These are phyloP conservation scores for Xylariaceae sp. DNA, from an alignment of 2,329 filamentous ascomycete species.

Conservation along the genomic window DNA sequence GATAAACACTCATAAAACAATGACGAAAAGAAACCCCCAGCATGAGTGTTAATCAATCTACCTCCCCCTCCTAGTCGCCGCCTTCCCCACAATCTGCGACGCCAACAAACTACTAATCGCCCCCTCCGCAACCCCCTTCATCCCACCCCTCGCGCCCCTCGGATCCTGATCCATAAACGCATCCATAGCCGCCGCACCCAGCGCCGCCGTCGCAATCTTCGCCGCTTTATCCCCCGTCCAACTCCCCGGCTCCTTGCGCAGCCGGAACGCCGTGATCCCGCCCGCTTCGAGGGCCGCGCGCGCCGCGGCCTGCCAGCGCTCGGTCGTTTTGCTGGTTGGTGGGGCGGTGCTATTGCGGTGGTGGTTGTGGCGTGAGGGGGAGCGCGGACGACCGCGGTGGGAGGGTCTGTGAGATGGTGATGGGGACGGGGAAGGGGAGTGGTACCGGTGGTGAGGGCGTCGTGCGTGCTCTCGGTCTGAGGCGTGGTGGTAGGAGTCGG, in stretches of 20 bases:
- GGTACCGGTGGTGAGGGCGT: slow-evolving; percentile 15
- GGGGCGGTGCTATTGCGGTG: slow-evolving; percentile 9
- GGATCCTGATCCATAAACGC: slow-evolving; percentile 38
- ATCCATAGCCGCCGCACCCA: slow-evolving; percentile 46
- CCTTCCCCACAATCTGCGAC: slow-evolving; percentile 30
- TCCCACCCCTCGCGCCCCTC: slow-evolving; percentile 21
- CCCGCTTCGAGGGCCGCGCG: slow-evolving; percentile 45
- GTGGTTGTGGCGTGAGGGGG: slow-evolving; percentile 11
- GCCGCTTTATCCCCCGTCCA: slow-evolving; percentile 47
- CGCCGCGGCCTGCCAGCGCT: slow-evolving; percentile 36
- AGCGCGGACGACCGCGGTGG: slow-evolving; percentile 15
- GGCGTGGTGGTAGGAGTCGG: slow-evolving; percentile 12
- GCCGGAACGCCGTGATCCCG: slow-evolving; percentile 44
- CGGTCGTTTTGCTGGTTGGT: slow-evolving; percentile 16
- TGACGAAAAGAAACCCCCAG: too few species aligned
- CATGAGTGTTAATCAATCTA: too few species aligned
- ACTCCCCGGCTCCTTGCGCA: slow-evolving; percentile 40
- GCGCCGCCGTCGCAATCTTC: slow-evolving; percentile 44
- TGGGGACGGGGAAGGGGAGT: slow-evolving; percentile 19
- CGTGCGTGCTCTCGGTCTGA: slow-evolving; percentile 13
- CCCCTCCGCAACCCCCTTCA: slow-evolving; percentile 32
- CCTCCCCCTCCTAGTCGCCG: slow-evolving; percentile 3
- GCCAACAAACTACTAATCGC: slow-evolving; percentile 30
- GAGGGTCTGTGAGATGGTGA: slow-evolving; percentile 15
- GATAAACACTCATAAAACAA: too few species aligned